phyloP scores from a whole-genome alignment of 768 basidiomycete genomes.

The Trametes cingulata region DNA sequence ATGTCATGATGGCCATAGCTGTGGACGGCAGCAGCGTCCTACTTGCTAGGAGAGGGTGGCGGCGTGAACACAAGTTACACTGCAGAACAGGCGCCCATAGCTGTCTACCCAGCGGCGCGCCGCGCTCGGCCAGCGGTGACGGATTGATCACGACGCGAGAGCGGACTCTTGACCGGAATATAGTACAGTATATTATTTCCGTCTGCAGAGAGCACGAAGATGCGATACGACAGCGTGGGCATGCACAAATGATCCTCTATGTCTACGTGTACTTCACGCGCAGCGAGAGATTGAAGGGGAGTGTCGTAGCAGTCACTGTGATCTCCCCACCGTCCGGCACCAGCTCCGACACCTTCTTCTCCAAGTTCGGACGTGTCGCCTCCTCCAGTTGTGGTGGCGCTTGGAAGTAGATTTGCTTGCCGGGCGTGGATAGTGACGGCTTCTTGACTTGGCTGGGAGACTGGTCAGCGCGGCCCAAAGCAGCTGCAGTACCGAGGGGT shows the following conservation, averaged over 20 bases:
- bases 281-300: constrained; percentile 85
- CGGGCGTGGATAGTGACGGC: constrained; percentile 82
- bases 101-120: no score
- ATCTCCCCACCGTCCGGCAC: constrained; percentile 76
- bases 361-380: constrained; percentile 87
- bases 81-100: background rate
- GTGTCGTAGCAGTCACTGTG: constrained; percentile 80
- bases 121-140: no score
- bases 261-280: constrained; percentile 55
- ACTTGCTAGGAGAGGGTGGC: background rate
- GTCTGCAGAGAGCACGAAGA: background rate
- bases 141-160: background rate
- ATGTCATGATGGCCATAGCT: constrained; percentile 7
- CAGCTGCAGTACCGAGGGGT: background rate
- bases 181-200: constrained; percentile 1
- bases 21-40: background rate
- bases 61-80: background rate
- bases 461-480: background rate
- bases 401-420: constrained; percentile 86
- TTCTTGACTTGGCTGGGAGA: constrained; percentile 87
- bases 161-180: background rate
- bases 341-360: constrained; percentile 83
- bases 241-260: background rate
- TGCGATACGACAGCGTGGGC: constrained; percentile 10
- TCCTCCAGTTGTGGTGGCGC: constrained; percentile 90